Conservation (phyloP, 345 rosid species). For the Acer campestre region DNA sequence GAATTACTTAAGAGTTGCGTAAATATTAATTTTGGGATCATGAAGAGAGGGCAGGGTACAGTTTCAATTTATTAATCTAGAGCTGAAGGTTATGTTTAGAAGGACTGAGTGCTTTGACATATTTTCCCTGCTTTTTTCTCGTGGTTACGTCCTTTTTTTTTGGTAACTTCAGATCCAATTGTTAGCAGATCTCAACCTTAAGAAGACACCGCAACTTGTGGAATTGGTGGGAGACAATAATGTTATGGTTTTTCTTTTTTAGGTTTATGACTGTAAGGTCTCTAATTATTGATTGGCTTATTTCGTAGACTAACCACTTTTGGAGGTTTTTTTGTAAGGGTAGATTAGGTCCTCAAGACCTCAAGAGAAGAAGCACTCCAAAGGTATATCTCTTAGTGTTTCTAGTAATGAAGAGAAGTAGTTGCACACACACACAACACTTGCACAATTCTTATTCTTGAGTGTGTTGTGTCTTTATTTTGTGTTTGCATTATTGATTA, state of each 20-base stretch:
- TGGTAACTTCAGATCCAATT: constrained; percentile 70
- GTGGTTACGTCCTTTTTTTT: constrained; percentile 3
- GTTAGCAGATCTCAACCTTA: constrained; percentile 83
- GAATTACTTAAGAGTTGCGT: background rate
- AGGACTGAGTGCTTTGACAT: background rate
- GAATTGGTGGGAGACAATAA: constrained; percentile 82
- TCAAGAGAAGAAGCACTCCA: too few relatives aligned
- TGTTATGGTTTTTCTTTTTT: constrained; percentile 40
- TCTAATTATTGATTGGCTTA: too few relatives aligned
- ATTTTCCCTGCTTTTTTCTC: background rate
- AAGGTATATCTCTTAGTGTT: too few relatives aligned
- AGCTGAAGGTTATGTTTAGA: background rate
- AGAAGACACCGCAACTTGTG: constrained; percentile 95
- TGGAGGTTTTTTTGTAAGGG: too few relatives aligned
- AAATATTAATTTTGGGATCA: background rate
- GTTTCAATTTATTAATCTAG: background rate
- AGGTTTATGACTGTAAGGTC: constrained; percentile 5
- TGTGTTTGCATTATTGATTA: too few relatives aligned
- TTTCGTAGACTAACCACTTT: too few relatives aligned
- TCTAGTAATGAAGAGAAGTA: too few relatives aligned
- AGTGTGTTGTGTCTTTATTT: too few relatives aligned
- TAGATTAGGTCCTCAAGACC: too few relatives aligned
- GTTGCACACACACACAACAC: too few relatives aligned
- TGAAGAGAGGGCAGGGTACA: background rate
- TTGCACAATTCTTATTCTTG: too few relatives aligned